Evolutionary conservation across 2,329 filamentous ascomycete genomes (phyloP).

Genomic region (Colletotrichum higginsianum): DNA sequence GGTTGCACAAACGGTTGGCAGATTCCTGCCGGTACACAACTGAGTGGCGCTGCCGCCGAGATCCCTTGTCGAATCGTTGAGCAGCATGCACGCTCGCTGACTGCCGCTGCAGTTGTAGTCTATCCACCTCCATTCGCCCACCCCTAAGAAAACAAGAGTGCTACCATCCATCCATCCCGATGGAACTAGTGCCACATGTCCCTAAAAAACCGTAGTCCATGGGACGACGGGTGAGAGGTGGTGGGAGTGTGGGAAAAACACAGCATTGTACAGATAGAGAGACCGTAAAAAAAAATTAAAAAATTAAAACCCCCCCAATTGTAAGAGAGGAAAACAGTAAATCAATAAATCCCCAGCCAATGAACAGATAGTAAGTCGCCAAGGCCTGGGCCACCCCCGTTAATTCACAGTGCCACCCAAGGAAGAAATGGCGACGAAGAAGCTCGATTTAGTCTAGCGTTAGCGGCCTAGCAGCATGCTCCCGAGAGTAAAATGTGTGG

Average conservation of each 20-base stretch:
- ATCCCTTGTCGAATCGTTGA: not conserved
- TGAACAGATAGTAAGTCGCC: not conserved
- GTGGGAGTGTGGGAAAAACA: too few species aligned
- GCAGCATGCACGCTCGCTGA: not conserved
- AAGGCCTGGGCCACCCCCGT: not conserved
- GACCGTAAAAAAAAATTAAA: too few species aligned
- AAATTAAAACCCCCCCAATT: too few species aligned
- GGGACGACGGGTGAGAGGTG: too few species aligned
- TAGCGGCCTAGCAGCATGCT: not conserved
- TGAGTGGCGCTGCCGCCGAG: not conserved
- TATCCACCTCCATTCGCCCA: not conserved
- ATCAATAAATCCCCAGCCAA: not conserved
- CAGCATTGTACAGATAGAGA: too few species aligned
- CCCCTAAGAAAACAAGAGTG: too few species aligned
- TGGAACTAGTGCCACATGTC: too few species aligned
- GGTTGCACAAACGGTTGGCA: not conserved
- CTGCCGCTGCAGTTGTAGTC: constrained; percentile 7
- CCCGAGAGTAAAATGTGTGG: constrained; percentile 16
- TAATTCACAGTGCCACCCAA: not conserved
- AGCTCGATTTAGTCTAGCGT: constrained; percentile 1
- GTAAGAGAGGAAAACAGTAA: not conserved
- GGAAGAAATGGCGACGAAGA: not conserved
- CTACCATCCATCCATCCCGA: too few species aligned
- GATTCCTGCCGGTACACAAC: not conserved
- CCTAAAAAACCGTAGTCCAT: too few species aligned